Percentiles rank a stretch among this genome's conserved stretches.
Evolutionary conservation across 2,329 filamentous ascomycete genomes (phyloP).

Genomic region (Xylaria sp.): DNA sequence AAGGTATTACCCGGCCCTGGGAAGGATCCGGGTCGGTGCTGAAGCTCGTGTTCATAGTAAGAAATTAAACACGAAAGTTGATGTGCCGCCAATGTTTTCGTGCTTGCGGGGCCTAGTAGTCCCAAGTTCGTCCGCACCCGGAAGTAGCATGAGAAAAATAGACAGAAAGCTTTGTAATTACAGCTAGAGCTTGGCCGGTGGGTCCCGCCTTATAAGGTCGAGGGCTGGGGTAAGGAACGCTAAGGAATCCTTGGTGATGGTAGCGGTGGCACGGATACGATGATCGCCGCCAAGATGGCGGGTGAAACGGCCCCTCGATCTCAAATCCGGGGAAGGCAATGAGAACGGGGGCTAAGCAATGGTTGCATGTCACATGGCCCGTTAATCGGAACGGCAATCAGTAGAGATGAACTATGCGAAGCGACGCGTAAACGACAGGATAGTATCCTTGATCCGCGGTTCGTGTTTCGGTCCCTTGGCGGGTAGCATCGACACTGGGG

Average conservation of each 20-base stretch:
- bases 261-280: constrained; percentile 1
- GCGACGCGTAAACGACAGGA: not conserved
- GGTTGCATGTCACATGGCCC: not conserved
- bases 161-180: not conserved
- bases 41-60: constrained; percentile 5
- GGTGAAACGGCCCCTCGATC: constrained; percentile 16
- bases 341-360: not conserved
- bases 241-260: not conserved
- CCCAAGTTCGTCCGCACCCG: not conserved
- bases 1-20: constrained; percentile 4
- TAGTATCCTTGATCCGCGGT: constrained; percentile 9
- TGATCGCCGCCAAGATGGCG: not conserved
- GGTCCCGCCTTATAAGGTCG: constrained; percentile 19
- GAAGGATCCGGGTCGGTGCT: not conserved
- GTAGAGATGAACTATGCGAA: not conserved
- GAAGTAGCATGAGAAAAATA: not conserved
- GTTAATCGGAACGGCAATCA: not conserved
- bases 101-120: not conserved
- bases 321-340: not conserved
- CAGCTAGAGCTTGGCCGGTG: not conserved
- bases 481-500: not conserved
- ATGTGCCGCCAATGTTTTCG: not conserved
- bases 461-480: constrained; percentile 4
- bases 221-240: not conserved
- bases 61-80: not conserved